Evolutionary conservation across 805 yeast genomes (phyloP).

Genomic region (Starmerella stigmatis): DNA sequence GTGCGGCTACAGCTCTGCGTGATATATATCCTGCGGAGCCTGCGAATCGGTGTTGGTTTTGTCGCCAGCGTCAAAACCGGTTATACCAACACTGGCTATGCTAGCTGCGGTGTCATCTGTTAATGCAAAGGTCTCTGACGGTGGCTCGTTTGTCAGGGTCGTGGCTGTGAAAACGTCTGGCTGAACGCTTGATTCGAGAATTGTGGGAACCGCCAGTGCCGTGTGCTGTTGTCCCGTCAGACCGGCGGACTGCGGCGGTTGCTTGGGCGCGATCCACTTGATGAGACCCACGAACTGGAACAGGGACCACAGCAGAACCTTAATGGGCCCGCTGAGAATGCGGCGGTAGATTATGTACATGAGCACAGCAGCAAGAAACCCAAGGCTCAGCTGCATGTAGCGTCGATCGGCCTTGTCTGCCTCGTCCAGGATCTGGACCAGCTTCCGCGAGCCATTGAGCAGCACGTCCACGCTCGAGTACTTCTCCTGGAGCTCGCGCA

Average conservation of each 20-base stretch:
- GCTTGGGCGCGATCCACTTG: conserved; percentile 3
- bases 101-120: no score
- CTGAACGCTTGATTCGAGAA: no score
- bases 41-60: no score
- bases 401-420: conserved; percentile 35
- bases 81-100: no score
- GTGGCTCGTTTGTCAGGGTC: no score
- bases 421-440: conserved; percentile 32
- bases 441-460: conserved; percentile 30
- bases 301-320: conserved; percentile 28
- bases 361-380: conserved; percentile 32
- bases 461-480: conserved; percentile 33
- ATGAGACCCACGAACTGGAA: conserved; percentile 21
- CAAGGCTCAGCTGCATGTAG: conserved; percentile 31
- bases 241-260: not conserved
- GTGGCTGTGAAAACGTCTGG: no score
- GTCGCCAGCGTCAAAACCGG: no score
- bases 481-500: conserved; percentile 29
- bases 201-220: no score
- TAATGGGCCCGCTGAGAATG: conserved; percentile 31
- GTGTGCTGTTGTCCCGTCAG: no score
- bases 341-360: conserved; percentile 34
- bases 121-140: no score
- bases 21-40: no score
- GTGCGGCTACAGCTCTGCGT: no score